Evolutionary conservation across 371 early-diverging fungal genomes (phyloP), one percentile per base, ranked within the genome.

Genomic region (Sporodiniella umbellata): DNA sequence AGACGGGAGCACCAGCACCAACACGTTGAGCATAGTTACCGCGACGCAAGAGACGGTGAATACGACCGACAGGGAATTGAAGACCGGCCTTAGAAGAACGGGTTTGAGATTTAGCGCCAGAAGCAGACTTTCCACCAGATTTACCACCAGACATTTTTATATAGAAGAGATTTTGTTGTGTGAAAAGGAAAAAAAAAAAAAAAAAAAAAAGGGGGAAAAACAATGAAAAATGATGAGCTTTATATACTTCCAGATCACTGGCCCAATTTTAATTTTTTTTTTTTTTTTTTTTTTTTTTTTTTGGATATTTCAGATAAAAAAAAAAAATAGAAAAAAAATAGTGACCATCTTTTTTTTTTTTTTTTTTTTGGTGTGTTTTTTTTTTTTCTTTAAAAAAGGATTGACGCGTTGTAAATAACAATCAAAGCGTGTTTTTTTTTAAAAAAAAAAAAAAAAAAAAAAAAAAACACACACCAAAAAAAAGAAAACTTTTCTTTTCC

Each of bases 61-160:
- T 87, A 90, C 97, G 94, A 72, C 93, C 94, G 62, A 93, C 94
- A 57, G 97, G 97, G 87, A 95, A 95, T 71, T 93, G 90, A 60
- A 91, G 87, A 76, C 92, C 92, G 61, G 92, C 91, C 74, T 88
- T 87, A 62, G 84, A 61, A 26, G 93, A 93, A 64, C 88, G 78
- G 49, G 81, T 74, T 64, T 76, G 82, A 60, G 79, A 69, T 63
- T 76, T 70, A 63, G 79, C 50, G 54, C 78, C 79, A 60, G 80
- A 68, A 59, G 67, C 71, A 64, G 71, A 70, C 42, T 70, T 70
- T 54, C 71, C 71, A 53, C 70, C 70, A 70, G 70, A 70, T 63
- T 70, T 70, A 48, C 70, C 70, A 53, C 70, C 70, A 70, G 71
- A 70, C 71, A 62, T 62, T 49, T 30, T 56, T 56, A 25, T 15